Percentiles rank a stretch among this genome's conserved stretches.
Conservation (phyloP, 1,284 basidiomycete species). For the Trichosporon faecale region DNA sequence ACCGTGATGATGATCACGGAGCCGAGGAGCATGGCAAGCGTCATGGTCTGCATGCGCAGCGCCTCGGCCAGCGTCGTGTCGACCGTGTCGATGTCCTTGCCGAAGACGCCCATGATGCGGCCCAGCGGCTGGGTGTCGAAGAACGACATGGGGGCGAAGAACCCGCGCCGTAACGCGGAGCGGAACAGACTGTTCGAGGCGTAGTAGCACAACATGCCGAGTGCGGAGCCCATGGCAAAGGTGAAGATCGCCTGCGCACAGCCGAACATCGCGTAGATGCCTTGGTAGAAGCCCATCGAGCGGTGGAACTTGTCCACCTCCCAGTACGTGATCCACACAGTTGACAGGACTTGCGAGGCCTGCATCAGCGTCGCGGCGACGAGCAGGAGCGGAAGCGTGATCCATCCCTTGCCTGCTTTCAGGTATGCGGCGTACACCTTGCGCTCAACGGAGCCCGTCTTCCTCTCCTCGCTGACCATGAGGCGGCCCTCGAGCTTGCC, state of each 20-base stretch:
- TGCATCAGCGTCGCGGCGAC: conserved; percentile 59
- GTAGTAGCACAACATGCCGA: conserved; percentile 60
- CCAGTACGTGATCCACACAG: conserved; percentile 66
- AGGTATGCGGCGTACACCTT: conserved; percentile 68
- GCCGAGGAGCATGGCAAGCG: conserved; percentile 52
- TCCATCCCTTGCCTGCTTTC: conserved; percentile 60
- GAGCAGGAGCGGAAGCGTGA: conserved; percentile 62
- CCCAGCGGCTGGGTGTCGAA: conserved; percentile 67
- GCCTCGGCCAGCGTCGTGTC: conserved; percentile 66
- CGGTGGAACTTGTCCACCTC: conserved; percentile 55
- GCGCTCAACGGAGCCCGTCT: conserved; percentile 64
- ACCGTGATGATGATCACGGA: conserved; percentile 66
- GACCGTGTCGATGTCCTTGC: conserved; percentile 65
- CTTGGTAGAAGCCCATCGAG: conserved; percentile 62
- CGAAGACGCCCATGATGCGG: conserved; percentile 64
- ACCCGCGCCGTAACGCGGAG: conserved; percentile 59
- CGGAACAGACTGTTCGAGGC: conserved; percentile 63
- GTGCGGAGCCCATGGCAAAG: conserved; percentile 60
- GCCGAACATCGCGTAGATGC: conserved; percentile 66
- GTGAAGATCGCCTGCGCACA: conserved; percentile 59
- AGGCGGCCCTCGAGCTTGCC: conserved; percentile 59
- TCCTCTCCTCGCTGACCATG: conserved; percentile 54
- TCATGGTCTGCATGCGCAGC: conserved; percentile 57
- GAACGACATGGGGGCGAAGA: conserved; percentile 67
- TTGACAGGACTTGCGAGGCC: conserved; percentile 13